Base-by-base conservation (phyloP, 2,329 filamentous ascomycete species). In the Graphilbum fragrans region DNA sequence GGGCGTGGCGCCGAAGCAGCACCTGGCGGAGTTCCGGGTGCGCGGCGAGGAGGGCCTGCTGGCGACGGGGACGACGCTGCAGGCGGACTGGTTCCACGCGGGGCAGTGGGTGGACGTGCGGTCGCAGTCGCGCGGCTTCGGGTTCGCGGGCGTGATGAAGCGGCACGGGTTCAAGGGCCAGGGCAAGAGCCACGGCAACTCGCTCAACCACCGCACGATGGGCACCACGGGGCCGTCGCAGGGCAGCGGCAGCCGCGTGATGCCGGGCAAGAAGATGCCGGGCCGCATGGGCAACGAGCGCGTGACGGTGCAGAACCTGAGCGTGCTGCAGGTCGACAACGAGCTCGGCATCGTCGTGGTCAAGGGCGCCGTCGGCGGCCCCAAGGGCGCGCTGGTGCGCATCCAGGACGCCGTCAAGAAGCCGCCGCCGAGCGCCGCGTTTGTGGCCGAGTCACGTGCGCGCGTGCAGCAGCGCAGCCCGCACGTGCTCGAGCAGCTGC, bases 91-190 rank as follows among this genome's bases (percentile, higher is more conserved):
- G 84, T 96, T 96, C 65, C 72, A 80, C 53, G 75, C 81, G 55
- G 92, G 92, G 17, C 87, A 95, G 64, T 93, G 78, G 61, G 82
- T 98, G 45, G 92, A 98, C 65, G 80, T 86, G 41, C 74, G 80
- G 54, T 81, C 79, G 38, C 77, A 82, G 55, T 82, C 78, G 52
- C 77, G 85, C 57, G 92, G 92, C 41, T 90, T 86, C 75, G 92
- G 92, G 8, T 98, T 95, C 59, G 86, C 83, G 10, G 92, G 92
- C 73, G 92, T 86, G 51, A 98, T 98, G 92, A 98, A 98, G 77
- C 74, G 85, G 52, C 85, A 90, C 66, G 87, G 87, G 27, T 96
- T 92, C 63, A 61, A 69, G 23, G 92, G 92, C 53, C 92, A 98
- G 67, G 82, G 80, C 52, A 85, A 86, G 43, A 88, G 81, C 53